Conservation (phyloP, 495 filamentous ascomycete species). For the Hypoxylon cercidicola region DNA sequence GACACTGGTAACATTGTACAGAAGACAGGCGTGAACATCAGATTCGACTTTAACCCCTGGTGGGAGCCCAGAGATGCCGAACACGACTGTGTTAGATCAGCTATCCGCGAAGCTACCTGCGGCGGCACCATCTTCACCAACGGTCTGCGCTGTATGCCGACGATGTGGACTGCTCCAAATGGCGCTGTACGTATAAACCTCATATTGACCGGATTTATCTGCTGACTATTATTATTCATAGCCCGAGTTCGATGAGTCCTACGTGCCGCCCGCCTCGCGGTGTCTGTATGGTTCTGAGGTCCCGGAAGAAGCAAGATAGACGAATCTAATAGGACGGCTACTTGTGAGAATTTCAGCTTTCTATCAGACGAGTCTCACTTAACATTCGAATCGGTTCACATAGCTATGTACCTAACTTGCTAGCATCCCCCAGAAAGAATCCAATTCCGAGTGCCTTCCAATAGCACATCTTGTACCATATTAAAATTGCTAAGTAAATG, state of each 20-base stretch:
- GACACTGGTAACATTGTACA: slow-evolving; percentile 6
- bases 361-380: no score
- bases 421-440: no score
- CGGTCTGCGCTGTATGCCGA: slow-evolving; percentile 24
- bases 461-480: no score
- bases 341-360: no score
- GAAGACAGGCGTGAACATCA: slow-evolving; percentile 26
- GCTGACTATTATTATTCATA: slow-evolving; percentile 7
- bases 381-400: no score
- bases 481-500: no score
- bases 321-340: background rate
- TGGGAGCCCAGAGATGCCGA: slow-evolving; percentile 27
- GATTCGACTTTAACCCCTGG: slow-evolving; percentile 32
- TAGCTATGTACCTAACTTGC: no score
- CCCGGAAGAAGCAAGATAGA: slow-evolving; percentile 16
- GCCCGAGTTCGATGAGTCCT: slow-evolving; percentile 21
- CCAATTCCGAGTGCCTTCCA: no score
- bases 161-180: slow-evolving; percentile 6
- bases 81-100: slow-evolving; percentile 30
- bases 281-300: slow-evolving; percentile 24
- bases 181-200: slow-evolving; percentile 8
- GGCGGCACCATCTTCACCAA: slow-evolving; percentile 18
- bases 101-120: slow-evolving; percentile 34
- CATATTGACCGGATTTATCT: background rate
- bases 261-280: slow-evolving; percentile 11